Conservation (phyloP, 768 basidiomycete genomes). For the Amanita inopinata region DNA sequence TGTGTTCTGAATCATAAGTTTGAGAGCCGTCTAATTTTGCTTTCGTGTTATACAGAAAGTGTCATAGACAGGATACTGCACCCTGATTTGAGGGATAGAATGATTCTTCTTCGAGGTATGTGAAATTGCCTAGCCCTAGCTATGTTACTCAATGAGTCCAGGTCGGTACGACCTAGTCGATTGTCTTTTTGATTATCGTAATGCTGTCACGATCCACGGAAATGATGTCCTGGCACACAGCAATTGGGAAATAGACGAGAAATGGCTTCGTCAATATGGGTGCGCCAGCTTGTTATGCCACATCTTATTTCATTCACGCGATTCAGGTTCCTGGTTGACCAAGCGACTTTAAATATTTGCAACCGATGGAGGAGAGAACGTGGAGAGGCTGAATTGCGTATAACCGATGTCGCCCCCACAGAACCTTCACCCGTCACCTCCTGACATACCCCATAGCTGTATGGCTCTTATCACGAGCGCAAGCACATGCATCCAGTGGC, state of each 20-base stretch:
- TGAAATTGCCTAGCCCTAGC: conserved; percentile 1
- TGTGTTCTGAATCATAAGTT: conserved; percentile 8
- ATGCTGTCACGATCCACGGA: conserved; percentile 68
- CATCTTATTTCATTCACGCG: neutral
- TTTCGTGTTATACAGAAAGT: conserved; percentile 62
- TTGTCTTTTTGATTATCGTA: conserved; percentile 65
- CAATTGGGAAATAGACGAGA: conserved; percentile 85
- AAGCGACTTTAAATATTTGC: conserved; percentile 52
- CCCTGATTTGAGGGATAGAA: conserved; percentile 82
- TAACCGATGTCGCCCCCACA: conserved; percentile 15
- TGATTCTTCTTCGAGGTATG: conserved; percentile 80
- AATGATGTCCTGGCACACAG: conserved; percentile 85
- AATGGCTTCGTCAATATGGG: conserved; percentile 80
- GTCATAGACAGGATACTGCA: conserved; percentile 87
- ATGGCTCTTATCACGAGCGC: too few species aligned
- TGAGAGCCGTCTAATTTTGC: conserved; percentile 9
- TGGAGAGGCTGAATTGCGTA: conserved; percentile 63
- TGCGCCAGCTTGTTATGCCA: conserved; percentile 23
- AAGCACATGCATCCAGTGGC: neutral
- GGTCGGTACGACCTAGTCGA: conserved; percentile 76
- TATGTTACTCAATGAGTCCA: conserved; percentile 19
- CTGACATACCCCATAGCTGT: conserved; percentile 2
- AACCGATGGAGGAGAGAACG: conserved; percentile 88
- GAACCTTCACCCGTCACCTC: conserved; percentile 9
- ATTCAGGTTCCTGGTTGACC: conserved; percentile 70